phyloP scores from a whole-genome alignment of 345 rosid species.

The Triadica sebifera region DNA sequence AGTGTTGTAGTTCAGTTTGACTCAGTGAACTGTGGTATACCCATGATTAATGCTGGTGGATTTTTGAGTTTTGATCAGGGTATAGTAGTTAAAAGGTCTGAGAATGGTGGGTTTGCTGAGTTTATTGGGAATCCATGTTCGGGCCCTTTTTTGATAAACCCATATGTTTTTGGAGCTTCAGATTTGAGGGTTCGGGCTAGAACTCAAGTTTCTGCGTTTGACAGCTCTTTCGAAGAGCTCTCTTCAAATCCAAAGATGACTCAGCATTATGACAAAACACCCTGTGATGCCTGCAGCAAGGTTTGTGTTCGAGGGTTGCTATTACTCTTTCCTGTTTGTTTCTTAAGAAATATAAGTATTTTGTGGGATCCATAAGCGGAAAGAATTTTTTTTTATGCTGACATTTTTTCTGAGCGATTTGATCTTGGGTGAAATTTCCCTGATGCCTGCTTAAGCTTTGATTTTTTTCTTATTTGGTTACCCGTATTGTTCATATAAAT shows the following conservation, averaged over 20 bases:
- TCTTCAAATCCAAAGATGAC: constrained; percentile 75
- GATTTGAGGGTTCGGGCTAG: constrained; percentile 14
- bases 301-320: constrained; percentile 26
- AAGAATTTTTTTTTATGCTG: too few species aligned
- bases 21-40: constrained; percentile 23
- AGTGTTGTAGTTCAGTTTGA: constrained; percentile 39
- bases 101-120: constrained; percentile 9
- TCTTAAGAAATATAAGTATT: too few species aligned
- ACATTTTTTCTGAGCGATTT: too few species aligned
- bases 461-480: background rate
- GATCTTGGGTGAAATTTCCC: too few species aligned
- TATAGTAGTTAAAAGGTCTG: constrained; percentile 17
- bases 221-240: constrained; percentile 57
- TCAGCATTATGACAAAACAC: constrained; percentile 24
- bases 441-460: too few species aligned
- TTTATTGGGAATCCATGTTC: constrained; percentile 22
- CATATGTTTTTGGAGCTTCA: constrained; percentile 27
- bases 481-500: too few species aligned
- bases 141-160: constrained; percentile 39
- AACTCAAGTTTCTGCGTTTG: constrained; percentile 5
- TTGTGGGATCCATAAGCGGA: too few species aligned
- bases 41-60: constrained; percentile 25
- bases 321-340: too few species aligned
- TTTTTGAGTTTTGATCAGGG: constrained; percentile 26
- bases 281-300: constrained; percentile 53